Evolutionary conservation across 2,329 filamentous ascomycete species (phyloP).

Genomic region (Coniochaeta sp.): DNA sequence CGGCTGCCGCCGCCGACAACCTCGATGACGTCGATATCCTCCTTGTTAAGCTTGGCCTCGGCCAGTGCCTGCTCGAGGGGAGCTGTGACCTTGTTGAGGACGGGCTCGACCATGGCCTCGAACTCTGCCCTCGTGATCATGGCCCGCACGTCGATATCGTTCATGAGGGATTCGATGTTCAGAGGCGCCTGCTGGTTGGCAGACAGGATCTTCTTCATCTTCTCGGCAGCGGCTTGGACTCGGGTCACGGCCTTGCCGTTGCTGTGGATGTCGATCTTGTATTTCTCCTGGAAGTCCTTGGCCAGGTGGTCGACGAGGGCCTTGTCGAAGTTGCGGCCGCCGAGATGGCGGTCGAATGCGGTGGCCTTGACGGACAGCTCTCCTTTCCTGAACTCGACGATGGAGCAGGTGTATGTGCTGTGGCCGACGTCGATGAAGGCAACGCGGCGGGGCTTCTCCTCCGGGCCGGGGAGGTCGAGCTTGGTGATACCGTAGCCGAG

Average conservation of each 20-base stretch:
- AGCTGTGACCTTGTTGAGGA: slow-evolving; percentile 63
- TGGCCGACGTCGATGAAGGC: slow-evolving; percentile 92
- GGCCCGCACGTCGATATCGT: slow-evolving; percentile 83
- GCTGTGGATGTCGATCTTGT: slow-evolving; percentile 89
- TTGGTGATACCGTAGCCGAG: slow-evolving; percentile 98
- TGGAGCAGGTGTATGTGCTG: slow-evolving; percentile 89
- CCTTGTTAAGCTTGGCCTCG: slow-evolving; percentile 84
- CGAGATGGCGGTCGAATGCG: slow-evolving; percentile 90
- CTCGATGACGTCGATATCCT: slow-evolving; percentile 91
- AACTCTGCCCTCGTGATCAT: slow-evolving; percentile 93
- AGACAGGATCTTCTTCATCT: slow-evolving; percentile 96
- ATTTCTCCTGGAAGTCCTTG: slow-evolving; percentile 94
- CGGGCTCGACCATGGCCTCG: slow-evolving; percentile 80
- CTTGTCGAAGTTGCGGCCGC: slow-evolving; percentile 95
- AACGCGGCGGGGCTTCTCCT: slow-evolving; percentile 88
- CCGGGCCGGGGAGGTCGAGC: slow-evolving; percentile 77
- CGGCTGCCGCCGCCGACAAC: slow-evolving; percentile 92
- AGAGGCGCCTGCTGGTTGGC: slow-evolving; percentile 88
- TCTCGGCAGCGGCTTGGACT: slow-evolving; percentile 83
- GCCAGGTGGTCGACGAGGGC: slow-evolving; percentile 91
- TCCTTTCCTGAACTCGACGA: slow-evolving; percentile 96
- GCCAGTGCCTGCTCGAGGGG: slow-evolving; percentile 87
- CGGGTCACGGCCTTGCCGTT: slow-evolving; percentile 87
- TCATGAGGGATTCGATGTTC: slow-evolving; percentile 98
- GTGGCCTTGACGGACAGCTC: slow-evolving; percentile 92